Evolutionary conservation across 2,329 filamentous ascomycete species (phyloP), one percentile per base, ranked within the genome.

Genomic region (Helminthosporium solani): DNA sequence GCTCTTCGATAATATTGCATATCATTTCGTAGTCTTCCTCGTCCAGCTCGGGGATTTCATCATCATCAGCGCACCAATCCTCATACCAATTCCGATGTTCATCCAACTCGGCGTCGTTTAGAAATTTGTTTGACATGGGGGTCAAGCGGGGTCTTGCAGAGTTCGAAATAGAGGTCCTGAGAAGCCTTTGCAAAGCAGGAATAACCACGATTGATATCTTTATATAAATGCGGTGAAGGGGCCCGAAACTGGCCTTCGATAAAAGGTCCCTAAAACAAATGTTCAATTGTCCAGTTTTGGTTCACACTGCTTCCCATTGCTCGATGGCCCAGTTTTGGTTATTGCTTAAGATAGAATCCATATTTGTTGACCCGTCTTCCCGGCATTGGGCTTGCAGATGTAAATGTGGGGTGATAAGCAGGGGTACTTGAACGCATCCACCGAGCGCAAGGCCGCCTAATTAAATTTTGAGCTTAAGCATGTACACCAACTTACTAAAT

Each of bases 1-100:
- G 42, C 23, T 44, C 42, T 44, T 44, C 18, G 21, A 44, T 44
- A 38, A 44, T 28, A 20, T 44, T 44, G 18, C 25, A 44, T 44
- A 44, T 44, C 18, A 33, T 31, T 44, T 44, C 25, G 18, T 44
- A 44, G 33, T 44, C 23, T 44, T 44, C 23, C 19, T 44, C 18
- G 20, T 44, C 34, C 21, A 44, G 34, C 42, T 44, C 31, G 25
- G 34, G 27, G 34, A 44, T 30, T 39, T 39, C 20, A 44, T 44
- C 16, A 44, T 44, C 21, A 44, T 44, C 23, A 44, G 7, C 18
- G n/a, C 18, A 44, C 42, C n/a, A 44, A 28, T 39, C 34, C 27
- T 38, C 15, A 44, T 44, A 44, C 42, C 18, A 44, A n/a, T 39
- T 38, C 34, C 21, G 38, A 44, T 44, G 31, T 18, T 37, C 34